These are phyloP conservation scores for Penicillium arizonense DNA, from an alignment of 495 filamentous ascomycete genomes.

Conservation along the genomic window DNA sequence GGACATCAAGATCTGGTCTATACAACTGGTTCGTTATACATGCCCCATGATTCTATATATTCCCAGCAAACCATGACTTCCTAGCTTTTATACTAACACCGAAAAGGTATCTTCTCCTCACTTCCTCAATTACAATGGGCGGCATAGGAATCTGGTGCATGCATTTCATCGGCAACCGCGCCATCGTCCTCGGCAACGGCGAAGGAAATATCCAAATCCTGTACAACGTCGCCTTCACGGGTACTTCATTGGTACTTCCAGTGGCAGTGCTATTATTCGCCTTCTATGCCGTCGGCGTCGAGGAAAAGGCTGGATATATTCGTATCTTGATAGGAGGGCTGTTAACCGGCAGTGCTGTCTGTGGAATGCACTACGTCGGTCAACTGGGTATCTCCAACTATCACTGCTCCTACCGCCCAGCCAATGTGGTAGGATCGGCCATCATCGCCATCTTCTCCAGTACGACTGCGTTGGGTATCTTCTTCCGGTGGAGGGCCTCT, in stretches of 20 bases:
- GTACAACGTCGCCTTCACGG: conserved; percentile 72
- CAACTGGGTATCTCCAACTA: conserved; percentile 84
- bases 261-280: conserved; percentile 70
- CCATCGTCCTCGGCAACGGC: conserved; percentile 66
- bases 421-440: conserved; percentile 65
- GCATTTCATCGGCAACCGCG: conserved; percentile 85
- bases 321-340: conserved; percentile 62
- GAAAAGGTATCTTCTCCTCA: conserved; percentile 65
- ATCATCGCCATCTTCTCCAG: conserved; percentile 71
- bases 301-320: conserved; percentile 53
- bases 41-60: neutral
- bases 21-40: conserved; percentile 61
- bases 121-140: conserved; percentile 74
- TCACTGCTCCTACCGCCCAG: conserved; percentile 50
- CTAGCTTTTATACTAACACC: neutral
- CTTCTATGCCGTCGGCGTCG: conserved; percentile 63
- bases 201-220: conserved; percentile 61
- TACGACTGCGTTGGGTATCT: conserved; percentile 64
- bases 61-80: neutral
- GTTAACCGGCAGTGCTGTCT: conserved; percentile 69
- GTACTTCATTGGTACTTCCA: conserved; percentile 77
- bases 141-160: conserved; percentile 81
- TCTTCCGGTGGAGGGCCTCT: conserved; percentile 71
- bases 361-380: conserved; percentile 89
- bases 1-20: conserved; percentile 62